Evolutionary conservation across 148 eudicot species (phyloP), one percentile per base, ranked within the genome.

Genomic region (Cornus controversa): DNA sequence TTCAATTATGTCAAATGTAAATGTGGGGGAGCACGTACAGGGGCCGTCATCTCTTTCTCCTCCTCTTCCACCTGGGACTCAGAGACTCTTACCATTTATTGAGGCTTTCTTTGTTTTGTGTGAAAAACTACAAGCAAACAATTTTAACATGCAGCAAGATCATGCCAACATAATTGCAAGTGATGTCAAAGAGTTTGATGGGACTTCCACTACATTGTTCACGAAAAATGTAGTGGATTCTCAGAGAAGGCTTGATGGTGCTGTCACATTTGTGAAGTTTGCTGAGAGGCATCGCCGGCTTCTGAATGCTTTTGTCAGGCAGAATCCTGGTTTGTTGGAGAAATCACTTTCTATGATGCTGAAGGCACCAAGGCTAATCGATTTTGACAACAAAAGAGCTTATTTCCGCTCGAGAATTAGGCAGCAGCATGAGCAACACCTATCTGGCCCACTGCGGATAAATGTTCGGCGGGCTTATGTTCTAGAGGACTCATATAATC

Each of bases 361-460:
- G 78, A 96, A 93, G 84, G 92, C 91, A 27, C 95, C 99, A 20
- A 86, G 97, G 65, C 84, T 96, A 71, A 96, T 96, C 58, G 99
- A 96, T 82, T 96, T 96, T 84, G 99, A 96, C 82, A 96, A 96
- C 83, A 96, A 96, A 83, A 92, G 90, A 79, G 90, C 95, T 58
- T 88, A 96, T 77, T 96, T 96, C 76, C 93, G 98, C 9, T 96
- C 99, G 68, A 90, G 92, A 84, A 96, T 96, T 74, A 83, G 97
- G 74, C 95, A 93, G 80, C 99, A 93, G 84, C 98, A 96, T 88
- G 98, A 96, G 79, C 99, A 96, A 75, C 97, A 96, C 79, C 89
- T 91, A 77, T 84, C 98, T 25, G 97, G 97, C 67, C 97, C 99
- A n/a, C 85, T 96, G 37, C 82, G 99, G 63, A 87, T 96, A 76